These are phyloP conservation scores for Selaginella tamariscina DNA, from an alignment of 75 land plant species.

Conservation along the genomic window DNA sequence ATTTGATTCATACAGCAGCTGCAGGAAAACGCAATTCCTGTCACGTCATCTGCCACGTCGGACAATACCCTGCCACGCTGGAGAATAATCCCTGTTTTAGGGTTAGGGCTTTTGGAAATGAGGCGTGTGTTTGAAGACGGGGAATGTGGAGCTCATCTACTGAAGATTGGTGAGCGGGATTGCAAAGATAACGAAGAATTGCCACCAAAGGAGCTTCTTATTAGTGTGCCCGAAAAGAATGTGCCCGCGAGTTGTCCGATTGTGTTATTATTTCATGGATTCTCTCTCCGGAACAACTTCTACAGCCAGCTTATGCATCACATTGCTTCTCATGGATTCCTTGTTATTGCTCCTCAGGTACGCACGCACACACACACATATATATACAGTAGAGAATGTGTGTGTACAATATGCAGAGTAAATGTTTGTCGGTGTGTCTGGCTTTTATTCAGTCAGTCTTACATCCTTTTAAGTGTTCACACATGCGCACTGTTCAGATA, in stretches of 20 bases:
- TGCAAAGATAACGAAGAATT: neutral
- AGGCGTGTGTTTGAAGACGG: neutral
- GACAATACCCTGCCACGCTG: no score
- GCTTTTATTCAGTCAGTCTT: no score
- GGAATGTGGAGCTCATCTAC: neutral
- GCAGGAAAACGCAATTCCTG: no score
- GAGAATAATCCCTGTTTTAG: no score
- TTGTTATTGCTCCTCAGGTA: conserved; percentile 92
- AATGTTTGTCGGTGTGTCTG: no score
- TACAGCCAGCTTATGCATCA: conserved; percentile 78
- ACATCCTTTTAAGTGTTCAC: neutral
- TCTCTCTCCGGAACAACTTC: conserved; percentile 47
- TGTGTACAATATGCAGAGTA: no score
- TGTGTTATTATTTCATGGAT: conserved; percentile 71
- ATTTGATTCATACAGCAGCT: no score
- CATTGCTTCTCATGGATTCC: conserved; percentile 71
- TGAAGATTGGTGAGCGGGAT: neutral
- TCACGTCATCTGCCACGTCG: no score
- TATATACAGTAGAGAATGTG: no score
- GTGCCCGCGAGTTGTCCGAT: conserved; percentile 37
- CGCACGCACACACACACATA: no score
- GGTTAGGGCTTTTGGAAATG: neutral
- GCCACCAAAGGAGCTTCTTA: conserved; percentile 61
- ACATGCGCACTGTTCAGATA: neutral
- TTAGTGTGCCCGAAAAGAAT: conserved; percentile 35